Conservation (phyloP, 805 yeast species). For the Isabelozyma pseudorhagii region DNA sequence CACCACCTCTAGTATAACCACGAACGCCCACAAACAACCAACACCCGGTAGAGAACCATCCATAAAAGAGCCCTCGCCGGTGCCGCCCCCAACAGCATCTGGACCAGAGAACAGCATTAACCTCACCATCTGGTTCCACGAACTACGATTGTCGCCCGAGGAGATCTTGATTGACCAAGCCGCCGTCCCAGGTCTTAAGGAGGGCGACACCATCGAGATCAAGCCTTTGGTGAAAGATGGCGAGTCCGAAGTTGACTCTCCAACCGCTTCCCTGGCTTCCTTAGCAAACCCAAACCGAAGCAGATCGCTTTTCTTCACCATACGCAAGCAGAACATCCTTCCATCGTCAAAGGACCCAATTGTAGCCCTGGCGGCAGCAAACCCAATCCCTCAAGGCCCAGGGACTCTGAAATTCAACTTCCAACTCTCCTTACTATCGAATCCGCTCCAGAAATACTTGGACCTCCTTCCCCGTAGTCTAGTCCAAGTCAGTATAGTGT, state of each 20-base stretch:
- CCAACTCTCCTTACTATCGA: slow-evolving; percentile 57
- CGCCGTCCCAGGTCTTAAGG: slow-evolving; percentile 57
- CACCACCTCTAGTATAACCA: neutral
- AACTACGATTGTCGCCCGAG: slow-evolving; percentile 52
- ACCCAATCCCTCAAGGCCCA: neutral
- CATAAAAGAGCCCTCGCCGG: neutral
- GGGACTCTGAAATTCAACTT: slow-evolving; percentile 17
- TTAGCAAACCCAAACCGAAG: slow-evolving; percentile 5
- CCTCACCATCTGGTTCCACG: slow-evolving; percentile 64
- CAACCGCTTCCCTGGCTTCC: neutral
- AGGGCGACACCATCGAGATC: slow-evolving; percentile 77
- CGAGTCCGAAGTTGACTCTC: neutral
- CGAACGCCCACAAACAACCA: neutral
- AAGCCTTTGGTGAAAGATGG: slow-evolving; percentile 33
- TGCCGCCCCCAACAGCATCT: neutral
- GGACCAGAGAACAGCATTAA: slow-evolving; percentile 31
- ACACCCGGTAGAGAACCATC: neutral
- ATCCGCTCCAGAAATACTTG: slow-evolving; percentile 55
- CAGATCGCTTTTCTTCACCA: slow-evolving; percentile 41
- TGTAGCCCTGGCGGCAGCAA: slow-evolving; percentile 2
- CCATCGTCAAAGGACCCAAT: slow-evolving; percentile 13
- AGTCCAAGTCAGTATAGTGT: slow-evolving; percentile 51
- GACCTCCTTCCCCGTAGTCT: slow-evolving; percentile 66
- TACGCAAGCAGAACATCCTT: slow-evolving; percentile 26
- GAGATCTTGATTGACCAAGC: slow-evolving; percentile 62